phyloP scores from a whole-genome alignment of 2,329 filamentous ascomycete genomes.

The Fusarium sp. region DNA sequence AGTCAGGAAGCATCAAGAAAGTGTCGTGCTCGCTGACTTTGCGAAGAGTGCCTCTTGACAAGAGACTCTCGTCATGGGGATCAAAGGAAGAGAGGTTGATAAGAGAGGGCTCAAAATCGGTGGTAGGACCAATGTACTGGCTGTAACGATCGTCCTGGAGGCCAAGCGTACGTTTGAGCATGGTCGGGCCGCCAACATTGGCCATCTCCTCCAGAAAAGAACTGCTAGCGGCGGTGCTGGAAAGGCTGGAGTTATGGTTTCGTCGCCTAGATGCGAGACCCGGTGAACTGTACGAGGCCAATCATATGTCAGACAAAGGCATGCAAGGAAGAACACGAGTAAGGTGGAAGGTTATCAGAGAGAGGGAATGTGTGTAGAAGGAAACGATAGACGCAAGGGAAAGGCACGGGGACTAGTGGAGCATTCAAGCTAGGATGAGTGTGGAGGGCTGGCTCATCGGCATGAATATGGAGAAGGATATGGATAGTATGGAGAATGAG shows the following conservation, averaged over 20 bases:
- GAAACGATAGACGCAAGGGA: constrained; percentile 40
- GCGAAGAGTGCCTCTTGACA: constrained; percentile 76
- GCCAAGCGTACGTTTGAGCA: constrained; percentile 78
- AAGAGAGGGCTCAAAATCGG: constrained; percentile 85
- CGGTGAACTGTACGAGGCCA: constrained; percentile 66
- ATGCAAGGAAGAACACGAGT: constrained; percentile 41
- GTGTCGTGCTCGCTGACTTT: constrained; percentile 83
- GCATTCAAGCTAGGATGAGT: constrained; percentile 32
- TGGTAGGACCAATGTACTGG: constrained; percentile 86
- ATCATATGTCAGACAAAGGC: constrained; percentile 62
- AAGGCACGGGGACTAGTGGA: constrained; percentile 35
- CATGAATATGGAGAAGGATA: constrained; percentile 32
- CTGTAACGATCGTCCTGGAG: constrained; percentile 83
- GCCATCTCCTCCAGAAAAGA: constrained; percentile 78
- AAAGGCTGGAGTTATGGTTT: constrained; percentile 69
- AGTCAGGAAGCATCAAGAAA: constrained; percentile 84
- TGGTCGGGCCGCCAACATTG: constrained; percentile 74
- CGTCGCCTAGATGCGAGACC: constrained; percentile 64
- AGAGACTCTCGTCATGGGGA: constrained; percentile 82
- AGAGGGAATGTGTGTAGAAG: constrained; percentile 35
- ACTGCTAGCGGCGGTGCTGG: constrained; percentile 71
- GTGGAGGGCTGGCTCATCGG: constrained; percentile 34
- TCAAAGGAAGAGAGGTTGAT: constrained; percentile 86
- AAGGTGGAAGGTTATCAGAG: constrained; percentile 40
- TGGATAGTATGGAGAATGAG: constrained; percentile 18